Evolutionary conservation across 352 stramenopile genomes (phyloP).

Genomic region (Thalassiosira mediterranea): DNA sequence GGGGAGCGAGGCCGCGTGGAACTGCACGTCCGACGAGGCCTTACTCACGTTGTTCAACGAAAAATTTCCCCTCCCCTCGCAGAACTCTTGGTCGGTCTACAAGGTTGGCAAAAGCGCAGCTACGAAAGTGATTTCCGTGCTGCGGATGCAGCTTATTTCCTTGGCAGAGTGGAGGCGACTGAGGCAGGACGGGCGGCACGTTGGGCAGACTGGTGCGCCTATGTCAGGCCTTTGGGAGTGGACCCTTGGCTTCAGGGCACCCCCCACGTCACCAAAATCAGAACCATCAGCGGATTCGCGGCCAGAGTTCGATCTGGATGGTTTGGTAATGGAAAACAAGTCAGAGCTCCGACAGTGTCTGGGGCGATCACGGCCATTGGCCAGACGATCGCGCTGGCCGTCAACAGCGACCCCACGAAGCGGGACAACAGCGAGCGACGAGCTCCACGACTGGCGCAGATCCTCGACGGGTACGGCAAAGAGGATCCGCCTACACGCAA

Average conservation of each 20-base stretch:
- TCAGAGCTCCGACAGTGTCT: neutral
- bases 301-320: neutral
- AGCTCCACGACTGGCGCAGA: neutral
- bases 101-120: slow-evolving; percentile 1
- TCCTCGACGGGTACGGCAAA: slow-evolving; percentile 23
- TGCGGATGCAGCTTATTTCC: slow-evolving; percentile 21
- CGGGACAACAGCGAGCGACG: neutral
- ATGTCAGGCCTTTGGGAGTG: slow-evolving; percentile 12
- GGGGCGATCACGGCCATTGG: slow-evolving; percentile 19
- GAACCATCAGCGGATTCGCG: slow-evolving; percentile 5
- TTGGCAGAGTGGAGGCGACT: slow-evolving; percentile 31
- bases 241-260: slow-evolving; percentile 6
- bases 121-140: slow-evolving; percentile 19
- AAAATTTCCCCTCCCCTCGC: slow-evolving; percentile 26
- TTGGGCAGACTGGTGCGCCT: slow-evolving; percentile 16
- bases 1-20: slow-evolving; percentile 23
- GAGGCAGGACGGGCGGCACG: slow-evolving; percentile 3
- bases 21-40: slow-evolving; percentile 26
- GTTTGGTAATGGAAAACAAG: neutral
- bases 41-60: slow-evolving; percentile 32
- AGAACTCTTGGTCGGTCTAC: slow-evolving; percentile 32
- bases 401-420: slow-evolving; percentile 2
- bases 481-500: slow-evolving; percentile 13
- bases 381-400: neutral
- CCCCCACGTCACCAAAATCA: neutral